phyloP scores from a whole-genome alignment of 768 basidiomycete genomes.

The Pisolithus tinctorius region DNA sequence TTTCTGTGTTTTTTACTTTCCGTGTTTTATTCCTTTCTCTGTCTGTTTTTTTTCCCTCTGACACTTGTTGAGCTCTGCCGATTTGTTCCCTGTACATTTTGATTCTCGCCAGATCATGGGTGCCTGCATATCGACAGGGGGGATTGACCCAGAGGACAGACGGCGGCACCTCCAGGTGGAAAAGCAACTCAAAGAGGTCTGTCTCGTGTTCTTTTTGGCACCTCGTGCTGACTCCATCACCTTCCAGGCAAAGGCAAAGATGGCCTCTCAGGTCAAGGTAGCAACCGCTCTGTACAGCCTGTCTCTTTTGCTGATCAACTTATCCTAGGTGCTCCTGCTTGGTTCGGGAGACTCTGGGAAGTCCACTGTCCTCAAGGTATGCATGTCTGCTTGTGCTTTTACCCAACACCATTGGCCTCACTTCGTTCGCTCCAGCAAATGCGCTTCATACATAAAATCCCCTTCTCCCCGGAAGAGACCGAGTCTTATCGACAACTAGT shows the following conservation, averaged over 20 bases:
- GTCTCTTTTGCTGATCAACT: not conserved
- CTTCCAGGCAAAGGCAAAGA: constrained; percentile 61
- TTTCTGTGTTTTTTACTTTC: not conserved
- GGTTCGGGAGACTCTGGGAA: constrained; percentile 95
- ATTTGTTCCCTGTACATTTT: constrained; percentile 1
- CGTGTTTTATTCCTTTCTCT: not conserved
- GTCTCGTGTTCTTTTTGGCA: constrained; percentile 16
- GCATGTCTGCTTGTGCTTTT: constrained; percentile 3
- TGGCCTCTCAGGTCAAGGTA: constrained; percentile 75
- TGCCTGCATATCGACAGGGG: constrained; percentile 63
- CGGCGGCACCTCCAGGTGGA: constrained; percentile 62
- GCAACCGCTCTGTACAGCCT: not conserved
- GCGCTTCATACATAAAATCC: constrained; percentile 87
- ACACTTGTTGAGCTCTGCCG: not conserved
- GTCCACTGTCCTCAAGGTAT: constrained; percentile 82
- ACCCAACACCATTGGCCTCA: not conserved
- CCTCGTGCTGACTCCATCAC: constrained; percentile 1
- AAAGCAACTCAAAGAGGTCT: constrained; percentile 70
- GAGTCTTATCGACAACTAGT: constrained; percentile 89
- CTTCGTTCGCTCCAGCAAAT: constrained; percentile 61
- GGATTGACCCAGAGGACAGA: constrained; percentile 60
- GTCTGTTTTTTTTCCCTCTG: not conserved
- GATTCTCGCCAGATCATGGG: constrained; percentile 46
- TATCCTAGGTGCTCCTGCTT: constrained; percentile 67
- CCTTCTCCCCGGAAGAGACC: constrained; percentile 75